Evolutionary conservation across 371 early-diverging fungal genomes (phyloP).

Genomic region (Syncephalastrum monosporum): DNA sequence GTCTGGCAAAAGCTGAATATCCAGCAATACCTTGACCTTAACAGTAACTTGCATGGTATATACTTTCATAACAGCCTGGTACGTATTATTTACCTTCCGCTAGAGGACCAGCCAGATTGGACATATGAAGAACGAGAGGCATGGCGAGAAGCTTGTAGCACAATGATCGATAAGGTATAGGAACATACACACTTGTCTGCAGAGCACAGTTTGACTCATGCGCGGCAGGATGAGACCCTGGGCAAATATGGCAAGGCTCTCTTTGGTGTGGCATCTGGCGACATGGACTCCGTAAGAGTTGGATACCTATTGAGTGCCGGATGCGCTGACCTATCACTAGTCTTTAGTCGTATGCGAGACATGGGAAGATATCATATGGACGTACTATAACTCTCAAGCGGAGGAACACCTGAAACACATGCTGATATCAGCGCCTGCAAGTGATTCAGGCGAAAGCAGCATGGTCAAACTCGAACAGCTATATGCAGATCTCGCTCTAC

Average conservation of each 20-base stretch:
- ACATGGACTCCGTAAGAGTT: conserved; percentile 4
- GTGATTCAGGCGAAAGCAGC: too few species aligned
- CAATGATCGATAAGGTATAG: conserved; percentile 2
- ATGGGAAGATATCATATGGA: conserved; percentile 43
- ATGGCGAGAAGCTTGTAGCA: conserved; percentile 7
- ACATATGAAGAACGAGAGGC: conserved; percentile 5
- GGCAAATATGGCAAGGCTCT: conserved; percentile 10
- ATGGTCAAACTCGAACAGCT: conserved; percentile 6
- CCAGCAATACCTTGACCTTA: conserved; percentile 3
- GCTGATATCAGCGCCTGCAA: too few species aligned
- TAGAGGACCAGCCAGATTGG: conserved; percentile 7
- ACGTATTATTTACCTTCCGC: background rate
- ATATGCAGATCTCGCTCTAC: conserved; percentile 4
- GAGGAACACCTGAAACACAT: conserved; percentile 3
- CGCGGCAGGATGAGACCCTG: background rate
- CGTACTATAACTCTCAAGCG: conserved; percentile 21
- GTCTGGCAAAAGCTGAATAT: conserved; percentile 11
- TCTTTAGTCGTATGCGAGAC: conserved; percentile 21
- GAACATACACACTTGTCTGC: too few species aligned
- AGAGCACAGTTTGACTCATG: background rate
- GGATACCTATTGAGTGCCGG: background rate
- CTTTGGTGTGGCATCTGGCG: conserved; percentile 4
- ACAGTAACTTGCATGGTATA: background rate
- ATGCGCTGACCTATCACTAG: background rate
- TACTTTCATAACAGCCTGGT: background rate